Conservation (phyloP, 2,329 filamentous ascomycete genomes). For the Dothiorella sarmentorum region DNA sequence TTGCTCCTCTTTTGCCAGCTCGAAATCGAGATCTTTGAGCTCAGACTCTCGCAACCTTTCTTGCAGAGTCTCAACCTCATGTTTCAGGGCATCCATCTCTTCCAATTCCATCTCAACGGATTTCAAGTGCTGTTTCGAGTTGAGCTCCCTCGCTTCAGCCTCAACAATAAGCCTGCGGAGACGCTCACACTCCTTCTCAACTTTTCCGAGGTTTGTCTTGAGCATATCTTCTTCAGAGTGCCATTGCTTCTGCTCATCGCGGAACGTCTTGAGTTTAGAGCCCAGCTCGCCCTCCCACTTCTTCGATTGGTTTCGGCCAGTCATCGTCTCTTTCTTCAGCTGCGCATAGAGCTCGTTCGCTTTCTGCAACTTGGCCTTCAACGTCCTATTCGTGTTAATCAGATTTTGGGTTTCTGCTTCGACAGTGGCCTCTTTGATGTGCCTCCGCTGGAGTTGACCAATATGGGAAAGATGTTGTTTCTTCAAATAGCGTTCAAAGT, state of each 20-base stretch:
- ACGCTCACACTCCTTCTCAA: slow-evolving; percentile 60
- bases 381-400: slow-evolving; percentile 69
- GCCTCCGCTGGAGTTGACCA: slow-evolving; percentile 69
- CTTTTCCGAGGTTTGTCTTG: slow-evolving; percentile 56
- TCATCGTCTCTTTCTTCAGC: slow-evolving; percentile 68
- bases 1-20: slow-evolving; percentile 56
- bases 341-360: slow-evolving; percentile 68
- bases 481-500: slow-evolving; percentile 80
- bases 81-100: slow-evolving; percentile 58
- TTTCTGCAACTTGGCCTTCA: slow-evolving; percentile 70
- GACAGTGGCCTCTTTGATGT: slow-evolving; percentile 71
- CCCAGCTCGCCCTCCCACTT: slow-evolving; percentile 74
- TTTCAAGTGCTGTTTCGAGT: slow-evolving; percentile 61
- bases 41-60: slow-evolving; percentile 61
- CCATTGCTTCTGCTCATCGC: slow-evolving; percentile 68
- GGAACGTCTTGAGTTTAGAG: slow-evolving; percentile 61
- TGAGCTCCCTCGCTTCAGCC: slow-evolving; percentile 65
- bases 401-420: slow-evolving; percentile 81
- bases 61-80: slow-evolving; percentile 59
- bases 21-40: slow-evolving; percentile 59
- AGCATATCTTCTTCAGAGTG: slow-evolving; percentile 56
- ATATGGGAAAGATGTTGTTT: slow-evolving; percentile 80
- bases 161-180: slow-evolving; percentile 64
- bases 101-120: slow-evolving; percentile 59
- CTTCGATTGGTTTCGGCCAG: slow-evolving; percentile 67